Conservation (phyloP, 2,329 filamentous ascomycete species). For the Helotiales sp. region DNA sequence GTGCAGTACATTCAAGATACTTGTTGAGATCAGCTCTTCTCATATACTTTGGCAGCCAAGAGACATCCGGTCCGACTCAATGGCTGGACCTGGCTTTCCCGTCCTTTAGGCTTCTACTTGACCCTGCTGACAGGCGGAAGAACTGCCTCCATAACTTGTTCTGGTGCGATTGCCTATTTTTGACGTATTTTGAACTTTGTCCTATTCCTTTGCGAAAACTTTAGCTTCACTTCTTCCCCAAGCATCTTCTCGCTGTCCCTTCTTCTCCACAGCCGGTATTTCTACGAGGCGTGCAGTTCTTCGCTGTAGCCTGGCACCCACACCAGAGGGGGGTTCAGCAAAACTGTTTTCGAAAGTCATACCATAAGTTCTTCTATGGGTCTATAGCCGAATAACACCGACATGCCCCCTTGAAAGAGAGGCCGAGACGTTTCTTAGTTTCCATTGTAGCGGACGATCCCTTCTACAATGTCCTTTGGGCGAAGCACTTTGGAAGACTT, state of each 20-base stretch:
- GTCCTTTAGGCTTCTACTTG: background rate
- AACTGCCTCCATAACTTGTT: background rate
- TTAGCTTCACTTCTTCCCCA: background rate
- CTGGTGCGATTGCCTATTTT: background rate
- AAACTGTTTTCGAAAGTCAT: too few species aligned
- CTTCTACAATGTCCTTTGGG: background rate
- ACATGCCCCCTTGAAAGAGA: background rate
- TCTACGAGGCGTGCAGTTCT: too few species aligned
- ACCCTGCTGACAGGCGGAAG: background rate
- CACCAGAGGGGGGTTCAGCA: too few species aligned
- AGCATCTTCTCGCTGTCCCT: too few species aligned
- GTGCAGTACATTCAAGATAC: background rate
- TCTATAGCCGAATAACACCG: background rate
- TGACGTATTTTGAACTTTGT: background rate
- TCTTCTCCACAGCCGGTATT: too few species aligned
- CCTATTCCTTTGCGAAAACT: background rate
- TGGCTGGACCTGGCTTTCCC: background rate
- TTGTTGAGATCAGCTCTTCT: background rate
- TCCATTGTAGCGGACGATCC: background rate
- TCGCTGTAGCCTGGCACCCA: too few species aligned
- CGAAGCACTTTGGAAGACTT: background rate
- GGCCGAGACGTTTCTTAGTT: background rate
- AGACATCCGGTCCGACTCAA: background rate
- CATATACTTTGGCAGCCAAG: background rate
- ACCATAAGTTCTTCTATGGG: background rate